Evolutionary conservation across 208 protist species (phyloP).

Genomic region (Trichomonas vaginalis): DNA sequence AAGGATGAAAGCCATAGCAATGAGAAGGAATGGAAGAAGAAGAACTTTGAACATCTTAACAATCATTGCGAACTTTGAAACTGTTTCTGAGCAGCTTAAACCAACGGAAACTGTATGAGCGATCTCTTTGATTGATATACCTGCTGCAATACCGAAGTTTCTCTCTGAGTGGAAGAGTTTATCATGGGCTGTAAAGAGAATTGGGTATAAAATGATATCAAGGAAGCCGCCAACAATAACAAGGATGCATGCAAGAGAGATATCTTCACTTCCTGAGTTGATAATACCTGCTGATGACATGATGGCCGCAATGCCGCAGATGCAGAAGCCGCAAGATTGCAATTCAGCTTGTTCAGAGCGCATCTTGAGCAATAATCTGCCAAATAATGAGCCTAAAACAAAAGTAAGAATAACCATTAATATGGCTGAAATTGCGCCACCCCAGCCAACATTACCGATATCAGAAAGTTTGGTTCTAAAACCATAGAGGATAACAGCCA

Average conservation of each 20-base stretch:
- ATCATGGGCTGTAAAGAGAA: background rate
- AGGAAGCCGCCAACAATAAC: background rate
- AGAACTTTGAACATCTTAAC: conserved; percentile 11
- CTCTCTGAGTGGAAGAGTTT: background rate
- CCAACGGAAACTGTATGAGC: background rate
- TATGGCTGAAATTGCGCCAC: background rate
- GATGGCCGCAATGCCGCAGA: background rate
- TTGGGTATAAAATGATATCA: background rate
- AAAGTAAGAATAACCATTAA: background rate
- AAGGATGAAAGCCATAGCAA: background rate
- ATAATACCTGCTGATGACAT: background rate
- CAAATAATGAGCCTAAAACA: background rate
- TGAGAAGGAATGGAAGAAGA: background rate
- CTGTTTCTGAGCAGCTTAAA: background rate
- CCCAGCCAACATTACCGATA: background rate
- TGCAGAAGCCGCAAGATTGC: background rate
- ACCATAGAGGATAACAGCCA: background rate
- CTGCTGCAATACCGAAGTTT: background rate
- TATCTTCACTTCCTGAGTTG: background rate
- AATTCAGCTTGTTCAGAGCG: background rate
- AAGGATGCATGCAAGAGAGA: background rate
- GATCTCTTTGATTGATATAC: background rate
- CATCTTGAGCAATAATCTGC: background rate
- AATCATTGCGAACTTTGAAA: background rate
- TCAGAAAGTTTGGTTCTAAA: background rate